Percentiles rank a stretch among this genome's conserved stretches.
These are phyloP conservation scores for Puccinia triticina DNA, from an alignment of 1,284 basidiomycete species.

Conservation along the genomic window DNA sequence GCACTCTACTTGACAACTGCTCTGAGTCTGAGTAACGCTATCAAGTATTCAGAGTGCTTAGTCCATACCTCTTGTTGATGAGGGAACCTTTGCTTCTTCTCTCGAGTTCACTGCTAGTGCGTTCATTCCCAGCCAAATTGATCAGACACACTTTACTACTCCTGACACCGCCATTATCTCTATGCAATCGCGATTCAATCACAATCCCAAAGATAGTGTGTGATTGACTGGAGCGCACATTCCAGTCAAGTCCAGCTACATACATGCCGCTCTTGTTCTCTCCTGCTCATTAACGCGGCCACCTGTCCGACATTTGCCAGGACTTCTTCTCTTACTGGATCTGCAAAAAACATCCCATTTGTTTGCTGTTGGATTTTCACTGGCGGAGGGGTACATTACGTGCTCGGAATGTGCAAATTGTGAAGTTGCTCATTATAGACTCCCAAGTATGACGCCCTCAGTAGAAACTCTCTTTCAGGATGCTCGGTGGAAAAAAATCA, in stretches of 20 bases:
- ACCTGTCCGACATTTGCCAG: slow-evolving; percentile 64
- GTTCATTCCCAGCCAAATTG: slow-evolving; percentile 67
- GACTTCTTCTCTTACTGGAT: slow-evolving; percentile 64
- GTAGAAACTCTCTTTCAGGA: slow-evolving; percentile 61
- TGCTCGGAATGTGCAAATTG: slow-evolving; percentile 61
- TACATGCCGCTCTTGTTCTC: slow-evolving; percentile 64
- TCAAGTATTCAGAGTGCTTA: neutral
- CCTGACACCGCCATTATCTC: slow-evolving; percentile 52
- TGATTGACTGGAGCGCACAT: slow-evolving; percentile 64
- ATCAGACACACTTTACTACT: slow-evolving; percentile 64
- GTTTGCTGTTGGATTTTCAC: slow-evolving; percentile 31
- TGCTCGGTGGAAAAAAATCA: slow-evolving; percentile 55
- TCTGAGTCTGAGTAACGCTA: neutral
- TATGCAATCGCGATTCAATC: slow-evolving; percentile 56
- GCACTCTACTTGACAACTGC: too few species aligned
- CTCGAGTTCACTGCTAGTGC: slow-evolving; percentile 65
- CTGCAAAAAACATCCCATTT: slow-evolving; percentile 63
- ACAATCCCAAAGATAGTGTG: slow-evolving; percentile 66
- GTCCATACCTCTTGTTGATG: slow-evolving; percentile 60
- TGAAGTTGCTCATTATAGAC: slow-evolving; percentile 68
- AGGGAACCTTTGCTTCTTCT: slow-evolving; percentile 66
- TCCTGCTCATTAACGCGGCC: slow-evolving; percentile 63
- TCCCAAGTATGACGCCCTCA: slow-evolving; percentile 67
- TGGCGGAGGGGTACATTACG: neutral
- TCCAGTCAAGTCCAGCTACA: slow-evolving; percentile 67